These are phyloP conservation scores for Diospyros lotus DNA, from an alignment of 148 eudicot species.

Conservation along the genomic window DNA sequence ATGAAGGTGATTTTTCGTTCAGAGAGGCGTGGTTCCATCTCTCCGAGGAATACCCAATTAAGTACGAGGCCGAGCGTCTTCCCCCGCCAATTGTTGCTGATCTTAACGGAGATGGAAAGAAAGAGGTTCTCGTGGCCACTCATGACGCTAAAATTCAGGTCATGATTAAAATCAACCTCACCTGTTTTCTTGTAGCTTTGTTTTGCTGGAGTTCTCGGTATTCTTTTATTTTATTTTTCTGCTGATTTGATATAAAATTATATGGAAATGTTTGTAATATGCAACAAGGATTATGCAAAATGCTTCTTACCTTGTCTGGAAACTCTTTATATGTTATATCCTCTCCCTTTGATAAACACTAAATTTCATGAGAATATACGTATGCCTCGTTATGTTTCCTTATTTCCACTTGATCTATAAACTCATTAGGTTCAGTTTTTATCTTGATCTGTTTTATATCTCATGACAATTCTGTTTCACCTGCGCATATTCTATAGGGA, in stretches of 20 bases:
- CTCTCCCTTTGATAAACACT: background rate
- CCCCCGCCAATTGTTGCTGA: conserved; percentile 91
- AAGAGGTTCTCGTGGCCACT: conserved; percentile 86
- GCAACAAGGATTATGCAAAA: background rate
- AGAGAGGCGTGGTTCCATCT: conserved; percentile 94
- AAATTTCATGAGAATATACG: too few relatives aligned
- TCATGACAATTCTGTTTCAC: too few relatives aligned
- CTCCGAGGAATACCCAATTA: conserved; percentile 86
- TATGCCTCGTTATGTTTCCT: too few relatives aligned
- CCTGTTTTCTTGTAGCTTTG: background rate
- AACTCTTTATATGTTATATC: background rate
- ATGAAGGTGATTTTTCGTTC: conserved; percentile 93
- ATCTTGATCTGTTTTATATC: too few relatives aligned
- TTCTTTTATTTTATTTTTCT: background rate
- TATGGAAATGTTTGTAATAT: background rate
- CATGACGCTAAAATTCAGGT: conserved; percentile 97
- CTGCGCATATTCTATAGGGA: too few relatives aligned
- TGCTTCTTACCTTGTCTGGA: background rate
- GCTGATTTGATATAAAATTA: background rate
- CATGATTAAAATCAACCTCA: background rate
- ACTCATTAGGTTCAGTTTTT: too few relatives aligned
- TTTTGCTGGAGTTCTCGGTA: background rate
- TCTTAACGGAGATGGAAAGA: conserved; percentile 90
- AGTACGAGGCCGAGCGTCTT: conserved; percentile 87
- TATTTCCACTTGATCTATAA: too few relatives aligned